Conservation (phyloP, 208 protist species). For the Crithidia bombi region DNA sequence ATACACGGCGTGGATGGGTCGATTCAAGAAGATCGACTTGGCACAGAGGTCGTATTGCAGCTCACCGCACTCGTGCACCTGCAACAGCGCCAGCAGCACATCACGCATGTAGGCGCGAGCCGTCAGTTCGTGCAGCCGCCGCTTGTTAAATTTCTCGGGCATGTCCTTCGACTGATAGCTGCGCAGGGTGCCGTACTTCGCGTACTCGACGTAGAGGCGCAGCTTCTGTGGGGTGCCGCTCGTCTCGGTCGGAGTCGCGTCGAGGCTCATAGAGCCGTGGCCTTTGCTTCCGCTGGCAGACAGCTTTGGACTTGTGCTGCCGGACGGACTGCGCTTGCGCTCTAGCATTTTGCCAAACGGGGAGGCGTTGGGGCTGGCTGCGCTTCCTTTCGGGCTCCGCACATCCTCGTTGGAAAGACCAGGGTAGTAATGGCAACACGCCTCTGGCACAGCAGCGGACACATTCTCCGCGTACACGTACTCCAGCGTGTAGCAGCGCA, state of each 20-base stretch:
- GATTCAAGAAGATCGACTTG: slow-evolving; percentile 61
- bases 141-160: slow-evolving; percentile 48
- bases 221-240: slow-evolving; percentile 28
- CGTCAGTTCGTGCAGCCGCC: slow-evolving; percentile 75
- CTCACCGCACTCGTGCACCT: slow-evolving; percentile 72
- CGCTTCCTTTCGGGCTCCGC: background rate
- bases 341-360: slow-evolving; percentile 4
- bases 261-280: background rate
- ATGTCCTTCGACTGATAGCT: slow-evolving; percentile 56
- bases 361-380: background rate
- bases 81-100: slow-evolving; percentile 77
- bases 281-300: background rate
- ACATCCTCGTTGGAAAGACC: slow-evolving; percentile 6
- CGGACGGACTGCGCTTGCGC: slow-evolving; percentile 4
- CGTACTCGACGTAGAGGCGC: slow-evolving; percentile 77
- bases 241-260: background rate
- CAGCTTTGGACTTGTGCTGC: background rate
- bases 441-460: slow-evolving; percentile 22
- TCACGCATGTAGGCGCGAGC: slow-evolving; percentile 77
- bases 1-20: slow-evolving; percentile 57
- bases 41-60: slow-evolving; percentile 81
- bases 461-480: slow-evolving; percentile 33
- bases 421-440: slow-evolving; percentile 28
- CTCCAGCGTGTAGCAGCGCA: slow-evolving; percentile 69
- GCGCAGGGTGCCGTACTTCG: slow-evolving; percentile 62